Percentiles rank a stretch among this genome's conserved stretches.
Evolutionary conservation across 2,329 filamentous ascomycete species (phyloP).

Genomic region (Coniochaeta sp.): DNA sequence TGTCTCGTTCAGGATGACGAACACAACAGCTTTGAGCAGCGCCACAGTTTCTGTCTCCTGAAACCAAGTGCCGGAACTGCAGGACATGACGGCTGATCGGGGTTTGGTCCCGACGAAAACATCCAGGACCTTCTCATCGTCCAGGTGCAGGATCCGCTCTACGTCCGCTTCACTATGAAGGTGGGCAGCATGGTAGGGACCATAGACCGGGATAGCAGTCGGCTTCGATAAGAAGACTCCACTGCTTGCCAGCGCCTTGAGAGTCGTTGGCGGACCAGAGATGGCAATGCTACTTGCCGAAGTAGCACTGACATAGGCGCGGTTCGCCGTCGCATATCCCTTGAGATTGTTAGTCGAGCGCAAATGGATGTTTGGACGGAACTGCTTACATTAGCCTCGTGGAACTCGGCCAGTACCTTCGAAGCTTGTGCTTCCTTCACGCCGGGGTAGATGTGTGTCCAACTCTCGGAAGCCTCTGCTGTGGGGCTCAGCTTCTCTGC

Average conservation of each 20-base stretch:
- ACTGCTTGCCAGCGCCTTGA: slow-evolving; percentile 34
- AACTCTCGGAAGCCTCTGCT: slow-evolving; percentile 45
- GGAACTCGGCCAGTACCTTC: slow-evolving; percentile 48
- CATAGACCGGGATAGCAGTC: slow-evolving; percentile 45
- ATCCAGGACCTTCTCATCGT: slow-evolving; percentile 29
- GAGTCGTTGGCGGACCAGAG: slow-evolving; percentile 45
- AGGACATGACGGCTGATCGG: slow-evolving; percentile 43
- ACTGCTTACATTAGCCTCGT: slow-evolving; percentile 40
- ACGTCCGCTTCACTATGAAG: slow-evolving; percentile 39
- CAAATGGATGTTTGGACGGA: neutral
- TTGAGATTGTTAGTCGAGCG: slow-evolving; percentile 12
- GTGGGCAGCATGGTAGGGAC: slow-evolving; percentile 50
- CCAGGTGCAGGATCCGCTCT: slow-evolving; percentile 36
- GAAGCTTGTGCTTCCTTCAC: slow-evolving; percentile 43
- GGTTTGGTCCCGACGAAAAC: slow-evolving; percentile 35
- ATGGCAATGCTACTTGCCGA: slow-evolving; percentile 42
- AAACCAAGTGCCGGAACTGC: slow-evolving; percentile 37
- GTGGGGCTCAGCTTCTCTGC: slow-evolving; percentile 36
- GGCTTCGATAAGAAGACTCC: slow-evolving; percentile 32
- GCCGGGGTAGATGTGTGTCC: slow-evolving; percentile 60
- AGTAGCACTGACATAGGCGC: slow-evolving; percentile 47
- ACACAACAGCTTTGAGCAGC: slow-evolving; percentile 34
- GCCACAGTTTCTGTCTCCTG: slow-evolving; percentile 29
- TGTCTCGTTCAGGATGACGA: slow-evolving; percentile 43
- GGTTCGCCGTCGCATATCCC: slow-evolving; percentile 35